Base-by-base conservation (phyloP, 2,329 filamentous ascomycete species). In the Diaporthe caulivora region DNA sequence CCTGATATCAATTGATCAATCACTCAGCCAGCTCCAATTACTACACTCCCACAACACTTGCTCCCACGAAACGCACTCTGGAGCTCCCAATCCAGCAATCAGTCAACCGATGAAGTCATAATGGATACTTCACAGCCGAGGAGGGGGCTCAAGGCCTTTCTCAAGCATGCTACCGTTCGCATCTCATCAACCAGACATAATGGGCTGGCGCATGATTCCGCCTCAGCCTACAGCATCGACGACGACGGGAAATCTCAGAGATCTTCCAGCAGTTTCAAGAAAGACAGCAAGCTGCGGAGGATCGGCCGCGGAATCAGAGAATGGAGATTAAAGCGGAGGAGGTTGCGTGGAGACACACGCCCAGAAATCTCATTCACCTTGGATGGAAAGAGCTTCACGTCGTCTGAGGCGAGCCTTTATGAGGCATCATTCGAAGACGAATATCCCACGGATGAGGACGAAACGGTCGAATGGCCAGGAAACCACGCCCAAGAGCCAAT, bases 281-380 rank as follows among this genome's bases (percentile, higher is more conserved):
- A 53, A 40, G 31, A 71, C 24, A 71, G 69, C 55, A 62, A 60
- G 34, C 44, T 71, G 24, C 42, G 55, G 15, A 71, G 44, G n/a
- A 37, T 71, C 17, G 44, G 55, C n/a, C 69, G 69, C 4, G 69
- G 69, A 26, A 71, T 71, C 51, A 34, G 69, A 26, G 55, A 53
- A 42, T 71, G 69, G 69, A 62, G 69, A 24, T 42, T 34, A 42
- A 71, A 62, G 62, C 57, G 69, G 55, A 62, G 24, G 18, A 71
- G 58, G 31, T 34, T 54, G 31, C 69, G 51, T 26, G 55, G 69
- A 10, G 55, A 54, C 13, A n/a, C 18, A 26, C 55, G 10, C 13
- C 24, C 24, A 17, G 9, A 24, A 40, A 31, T 3, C 18, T 31
- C 55, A 17, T 37, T 40, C 17, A 31, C 34, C 10, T 2, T 62